Evolutionary conservation across 768 basidiomycete genomes (phyloP).

Genomic region (Russula compacta): DNA sequence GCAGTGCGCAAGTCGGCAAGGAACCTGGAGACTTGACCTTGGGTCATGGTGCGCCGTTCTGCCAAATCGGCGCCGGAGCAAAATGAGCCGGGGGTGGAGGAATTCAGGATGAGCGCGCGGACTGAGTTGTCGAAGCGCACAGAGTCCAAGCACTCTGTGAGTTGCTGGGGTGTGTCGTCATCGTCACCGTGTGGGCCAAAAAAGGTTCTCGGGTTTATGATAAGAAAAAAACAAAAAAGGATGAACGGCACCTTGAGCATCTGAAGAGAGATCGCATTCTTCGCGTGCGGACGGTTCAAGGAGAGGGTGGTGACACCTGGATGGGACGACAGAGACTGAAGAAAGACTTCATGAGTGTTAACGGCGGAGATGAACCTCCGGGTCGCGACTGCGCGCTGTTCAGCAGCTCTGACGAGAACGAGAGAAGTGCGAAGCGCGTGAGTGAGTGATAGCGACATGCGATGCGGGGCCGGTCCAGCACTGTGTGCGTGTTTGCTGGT

Average conservation of each 20-base stretch:
- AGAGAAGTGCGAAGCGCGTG: neutral
- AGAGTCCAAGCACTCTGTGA: constrained; percentile 11
- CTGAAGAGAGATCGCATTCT: constrained; percentile 19
- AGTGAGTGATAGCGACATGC: constrained; percentile 1
- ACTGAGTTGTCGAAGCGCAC: constrained; percentile 44
- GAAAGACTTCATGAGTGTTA: constrained; percentile 16
- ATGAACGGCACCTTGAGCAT: constrained; percentile 13
- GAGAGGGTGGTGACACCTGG: constrained; percentile 14
- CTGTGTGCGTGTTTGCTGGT: neutral
- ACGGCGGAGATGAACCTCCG: constrained; percentile 1
- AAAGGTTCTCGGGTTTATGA: neutral
- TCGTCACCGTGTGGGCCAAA: neutral
- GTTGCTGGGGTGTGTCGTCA: constrained; percentile 2
- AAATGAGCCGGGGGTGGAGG: constrained; percentile 68
- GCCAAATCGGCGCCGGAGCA: constrained; percentile 88
- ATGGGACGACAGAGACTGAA: constrained; percentile 6
- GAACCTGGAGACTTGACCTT: constrained; percentile 65
- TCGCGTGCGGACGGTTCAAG: constrained; percentile 16
- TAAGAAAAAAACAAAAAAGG: neutral
- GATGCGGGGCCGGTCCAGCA: neutral
- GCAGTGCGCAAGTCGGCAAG: constrained; percentile 63
- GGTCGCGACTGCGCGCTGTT: neutral
- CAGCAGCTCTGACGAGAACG: neutral
- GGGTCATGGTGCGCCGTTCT: constrained; percentile 79
- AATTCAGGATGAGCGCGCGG: constrained; percentile 76